These are phyloP conservation scores for Copromyces sp. DNA, from an alignment of 495 filamentous ascomycete species.

Conservation along the genomic window DNA sequence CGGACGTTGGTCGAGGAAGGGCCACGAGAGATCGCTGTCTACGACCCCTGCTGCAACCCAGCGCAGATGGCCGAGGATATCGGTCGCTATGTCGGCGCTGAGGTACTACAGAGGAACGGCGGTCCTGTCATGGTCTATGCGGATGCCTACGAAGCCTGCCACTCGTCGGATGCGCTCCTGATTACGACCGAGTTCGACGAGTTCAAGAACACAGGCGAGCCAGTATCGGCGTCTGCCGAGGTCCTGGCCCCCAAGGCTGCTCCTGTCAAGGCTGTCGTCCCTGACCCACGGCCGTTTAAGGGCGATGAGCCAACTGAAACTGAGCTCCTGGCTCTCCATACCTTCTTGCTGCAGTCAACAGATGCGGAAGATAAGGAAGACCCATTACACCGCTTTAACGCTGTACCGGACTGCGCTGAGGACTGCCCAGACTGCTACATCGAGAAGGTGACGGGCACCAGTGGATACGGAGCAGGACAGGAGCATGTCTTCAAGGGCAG, in stretches of 20 bases:
- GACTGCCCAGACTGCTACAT: conserved; percentile 31
- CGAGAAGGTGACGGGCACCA: conserved; percentile 16
- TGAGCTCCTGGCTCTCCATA: conserved; percentile 26
- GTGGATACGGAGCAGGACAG: conserved; percentile 13
- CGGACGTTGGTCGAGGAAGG: conserved; percentile 50
- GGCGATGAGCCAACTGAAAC: conserved; percentile 19
- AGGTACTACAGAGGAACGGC: conserved; percentile 23
- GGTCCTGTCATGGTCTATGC: conserved; percentile 30
- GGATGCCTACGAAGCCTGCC: conserved; percentile 43
- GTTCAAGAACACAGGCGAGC: conserved; percentile 32
- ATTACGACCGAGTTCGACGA: conserved; percentile 59
- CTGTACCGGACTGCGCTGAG: conserved; percentile 23
- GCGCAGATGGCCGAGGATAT: conserved; percentile 30
- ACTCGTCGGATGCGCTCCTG: conserved; percentile 41
- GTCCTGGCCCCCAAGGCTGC: not conserved
- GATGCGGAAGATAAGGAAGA: conserved; percentile 6
- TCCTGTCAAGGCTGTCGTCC: not conserved
- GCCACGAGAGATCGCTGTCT: conserved; percentile 55
- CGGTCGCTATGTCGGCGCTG: conserved; percentile 20
- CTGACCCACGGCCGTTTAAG: conserved; percentile 8
- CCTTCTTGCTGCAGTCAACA: conserved; percentile 12
- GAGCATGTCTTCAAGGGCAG: conserved; percentile 20
- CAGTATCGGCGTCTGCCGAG: not conserved
- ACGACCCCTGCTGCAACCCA: conserved; percentile 54
- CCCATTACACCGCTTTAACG: conserved; percentile 20